Evolutionary conservation across 2,329 filamentous ascomycete genomes (phyloP).

Genomic region (Trichoderma sp.): DNA sequence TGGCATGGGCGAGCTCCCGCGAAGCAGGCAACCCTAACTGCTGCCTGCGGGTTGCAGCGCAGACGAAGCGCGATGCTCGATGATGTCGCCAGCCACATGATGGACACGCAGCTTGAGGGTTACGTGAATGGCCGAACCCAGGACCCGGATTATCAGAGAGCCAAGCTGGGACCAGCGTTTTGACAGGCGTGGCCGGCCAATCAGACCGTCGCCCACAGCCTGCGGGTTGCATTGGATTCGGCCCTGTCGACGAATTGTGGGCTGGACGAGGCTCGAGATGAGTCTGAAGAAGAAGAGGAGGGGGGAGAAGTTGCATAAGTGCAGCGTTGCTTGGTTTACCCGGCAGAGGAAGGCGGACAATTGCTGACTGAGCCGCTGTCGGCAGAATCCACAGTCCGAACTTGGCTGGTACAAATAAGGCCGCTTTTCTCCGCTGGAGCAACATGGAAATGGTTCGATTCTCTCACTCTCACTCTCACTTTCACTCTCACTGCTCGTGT

Average conservation of each 20-base stretch:
- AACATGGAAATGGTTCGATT: not conserved
- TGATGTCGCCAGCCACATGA: slow-evolving; percentile 3
- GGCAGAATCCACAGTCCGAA: not conserved
- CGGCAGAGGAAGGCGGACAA: not conserved
- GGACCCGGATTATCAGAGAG: not conserved
- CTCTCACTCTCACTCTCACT: not conserved
- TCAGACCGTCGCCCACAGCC: not conserved
- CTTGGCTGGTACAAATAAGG: not conserved
- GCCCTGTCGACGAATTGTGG: not conserved
- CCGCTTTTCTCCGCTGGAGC: not conserved
- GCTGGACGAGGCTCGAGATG: not conserved
- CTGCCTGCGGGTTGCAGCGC: not conserved
- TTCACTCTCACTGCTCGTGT: not conserved
- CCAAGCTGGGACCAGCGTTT: not conserved
- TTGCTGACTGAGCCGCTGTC: not conserved
- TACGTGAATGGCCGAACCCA: not conserved
- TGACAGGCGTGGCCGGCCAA: slow-evolving; percentile 5
- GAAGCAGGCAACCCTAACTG: not conserved
- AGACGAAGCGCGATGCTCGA: not conserved
- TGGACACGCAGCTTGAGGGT: not conserved
- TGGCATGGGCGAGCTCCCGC: not conserved
- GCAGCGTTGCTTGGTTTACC: not conserved
- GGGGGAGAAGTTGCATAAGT: not conserved
- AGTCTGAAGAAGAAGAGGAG: not conserved
- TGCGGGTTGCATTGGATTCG: slow-evolving; percentile 13